Base-by-base conservation (phyloP, 306 rosid genomes). In the Corylus americana region DNA sequence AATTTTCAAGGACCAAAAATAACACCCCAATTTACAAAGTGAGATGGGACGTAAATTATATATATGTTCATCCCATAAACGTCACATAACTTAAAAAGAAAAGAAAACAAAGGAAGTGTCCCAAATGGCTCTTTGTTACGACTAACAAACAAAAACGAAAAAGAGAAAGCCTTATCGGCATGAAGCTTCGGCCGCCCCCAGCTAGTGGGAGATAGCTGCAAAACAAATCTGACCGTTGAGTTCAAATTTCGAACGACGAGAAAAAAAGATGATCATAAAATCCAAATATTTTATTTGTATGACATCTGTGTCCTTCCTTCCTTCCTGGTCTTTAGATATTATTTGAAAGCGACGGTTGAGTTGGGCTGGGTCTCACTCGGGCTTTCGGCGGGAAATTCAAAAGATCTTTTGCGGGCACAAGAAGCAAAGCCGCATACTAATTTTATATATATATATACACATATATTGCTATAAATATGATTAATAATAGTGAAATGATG, bases 141-240 rank as follows among this genome's bases (percentile, higher is more conserved):
- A 55, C 76, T 72, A 51, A 39, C 76, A 29, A 35, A 42, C 64
- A 55, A 37, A 49, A 7, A 2, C 18, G 13, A 4, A 14, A 51
- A 5, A 13, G 17, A 51, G 16, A 2, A 2, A 55, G 25, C 7
- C 42, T 37, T 42, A 42, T 42, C 45, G 4, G 35, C n/a, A 11
- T 47, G 47, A 47, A 45, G 44, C 55, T 63, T 76, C 71, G 73
- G 73, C 44, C 18, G 55, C 45, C 27, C 61, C 61, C 20, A 8
- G 9, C 25, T 22, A 49, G 73, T 11, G 73, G 61, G n/a, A 48
- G 18, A 68, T 42, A 39, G 51, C 72, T 68, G 72, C 72, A n/a
- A 68, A 42, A 42, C 31, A 63, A 31, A 49, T 76, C 79, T 49
- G 79, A 76, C 79, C 73, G 79, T 76, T 76, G 63, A 76, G 79